Evolutionary conservation across 140 eudicot genomes (phyloP).

Genomic region (Erigeron philadelphicus): DNA sequence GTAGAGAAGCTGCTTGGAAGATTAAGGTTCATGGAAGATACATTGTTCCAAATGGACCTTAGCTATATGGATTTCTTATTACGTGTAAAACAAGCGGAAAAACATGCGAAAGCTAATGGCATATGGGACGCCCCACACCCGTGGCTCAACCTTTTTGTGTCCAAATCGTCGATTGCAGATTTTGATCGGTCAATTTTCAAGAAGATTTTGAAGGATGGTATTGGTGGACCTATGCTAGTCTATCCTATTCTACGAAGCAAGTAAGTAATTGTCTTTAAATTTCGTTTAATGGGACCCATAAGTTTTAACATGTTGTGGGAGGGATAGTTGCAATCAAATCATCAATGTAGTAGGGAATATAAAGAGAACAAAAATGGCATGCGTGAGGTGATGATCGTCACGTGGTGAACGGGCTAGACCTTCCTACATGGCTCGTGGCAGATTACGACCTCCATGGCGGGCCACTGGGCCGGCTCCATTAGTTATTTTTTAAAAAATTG

Average conservation of each 20-base stretch:
- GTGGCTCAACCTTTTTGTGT: constrained; percentile 81
- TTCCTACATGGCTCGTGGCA: constrained; percentile 32
- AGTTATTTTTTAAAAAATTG: not conserved
- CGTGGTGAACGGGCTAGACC: constrained; percentile 25
- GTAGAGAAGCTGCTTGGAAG: constrained; percentile 49
- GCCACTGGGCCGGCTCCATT: constrained; percentile 22
- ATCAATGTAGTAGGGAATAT: constrained; percentile 26
- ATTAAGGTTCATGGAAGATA: constrained; percentile 43
- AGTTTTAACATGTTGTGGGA: constrained; percentile 22
- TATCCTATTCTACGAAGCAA: constrained; percentile 73
- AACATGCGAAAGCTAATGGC: constrained; percentile 62
- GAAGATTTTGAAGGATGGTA: constrained; percentile 59
- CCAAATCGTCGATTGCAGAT: constrained; percentile 55
- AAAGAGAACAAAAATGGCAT: constrained; percentile 9
- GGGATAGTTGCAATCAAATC: constrained; percentile 15
- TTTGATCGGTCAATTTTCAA: constrained; percentile 72
- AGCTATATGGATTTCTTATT: constrained; percentile 63
- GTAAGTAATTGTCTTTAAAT: constrained; percentile 34
- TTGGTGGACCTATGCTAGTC: constrained; percentile 89
- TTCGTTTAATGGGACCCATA: constrained; percentile 20
- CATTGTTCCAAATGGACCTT: constrained; percentile 53
- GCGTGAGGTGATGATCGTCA: constrained; percentile 30
- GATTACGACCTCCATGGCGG: constrained; percentile 23
- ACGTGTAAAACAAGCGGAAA: constrained; percentile 68
- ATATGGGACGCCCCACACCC: constrained; percentile 98